These are phyloP conservation scores for Nakazawaea wickerhamii DNA, from an alignment of 805 yeast species.

Conservation along the genomic window DNA sequence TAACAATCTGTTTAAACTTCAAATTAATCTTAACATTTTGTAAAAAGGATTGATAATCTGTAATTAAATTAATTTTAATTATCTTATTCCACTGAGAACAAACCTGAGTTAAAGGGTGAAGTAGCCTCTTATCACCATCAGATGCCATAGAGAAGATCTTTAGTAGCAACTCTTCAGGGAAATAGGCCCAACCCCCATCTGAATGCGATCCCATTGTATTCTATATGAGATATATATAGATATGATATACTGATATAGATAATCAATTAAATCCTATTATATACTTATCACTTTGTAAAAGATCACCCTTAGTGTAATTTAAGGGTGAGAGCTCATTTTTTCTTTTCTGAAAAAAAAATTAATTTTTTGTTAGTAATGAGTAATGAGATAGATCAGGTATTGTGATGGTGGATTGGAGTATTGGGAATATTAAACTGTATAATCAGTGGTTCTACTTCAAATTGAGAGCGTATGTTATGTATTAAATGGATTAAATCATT, in stretches of 20 bases:
- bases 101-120: conserved; percentile 1
- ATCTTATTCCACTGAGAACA: conserved; percentile 8
- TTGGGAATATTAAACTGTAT: conserved; percentile 1
- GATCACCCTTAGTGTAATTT: too few relatives aligned
- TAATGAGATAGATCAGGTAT: background rate
- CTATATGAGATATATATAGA: background rate
- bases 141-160: conserved; percentile 4
- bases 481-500: too few relatives aligned
- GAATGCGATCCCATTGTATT: background rate
- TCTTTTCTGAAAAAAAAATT: background rate
- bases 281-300: too few relatives aligned
- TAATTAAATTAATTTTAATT: background rate
- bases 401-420: conserved; percentile 3
- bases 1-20: conserved; percentile 1
- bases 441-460: conserved; percentile 18
- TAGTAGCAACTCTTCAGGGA: conserved; percentile 9
- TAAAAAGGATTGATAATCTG: conserved; percentile 1
- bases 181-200: conserved; percentile 3
- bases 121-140: background rate
- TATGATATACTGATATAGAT: too few relatives aligned
- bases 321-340: too few relatives aligned
- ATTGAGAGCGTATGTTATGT: conserved; percentile 17
- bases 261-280: too few relatives aligned
- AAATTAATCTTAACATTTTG: conserved; percentile 5
- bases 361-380: background rate